Percentiles rank a stretch among this genome's conserved stretches.
Conservation (phyloP, 495 filamentous ascomycete genomes). For the Penicillium dipodomyicola region DNA sequence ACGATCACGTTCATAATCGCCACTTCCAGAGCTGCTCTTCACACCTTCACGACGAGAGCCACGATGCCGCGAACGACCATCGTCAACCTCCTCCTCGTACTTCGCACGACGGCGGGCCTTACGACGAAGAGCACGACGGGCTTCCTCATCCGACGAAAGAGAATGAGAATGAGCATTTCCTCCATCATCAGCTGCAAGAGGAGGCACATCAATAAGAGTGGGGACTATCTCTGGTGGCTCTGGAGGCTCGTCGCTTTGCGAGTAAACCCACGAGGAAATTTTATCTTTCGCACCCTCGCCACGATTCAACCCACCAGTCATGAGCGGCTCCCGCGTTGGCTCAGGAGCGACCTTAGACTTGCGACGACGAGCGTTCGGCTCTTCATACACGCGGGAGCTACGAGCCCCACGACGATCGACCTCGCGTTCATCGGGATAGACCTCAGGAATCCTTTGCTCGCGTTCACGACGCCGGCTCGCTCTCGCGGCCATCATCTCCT, state of each 20-base stretch:
- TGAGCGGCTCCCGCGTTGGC: slow-evolving; percentile 21
- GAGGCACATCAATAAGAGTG: slow-evolving; percentile 54
- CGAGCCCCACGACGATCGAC: slow-evolving; percentile 20
- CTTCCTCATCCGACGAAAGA: slow-evolving; percentile 45
- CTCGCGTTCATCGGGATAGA: slow-evolving; percentile 22
- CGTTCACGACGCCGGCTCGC: slow-evolving; percentile 37
- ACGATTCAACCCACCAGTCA: slow-evolving; percentile 28
- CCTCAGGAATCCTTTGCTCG: slow-evolving; percentile 27
- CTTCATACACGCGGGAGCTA: slow-evolving; percentile 28
- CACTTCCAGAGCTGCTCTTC: slow-evolving; percentile 44
- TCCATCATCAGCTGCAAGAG: slow-evolving; percentile 25
- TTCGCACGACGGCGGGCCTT: slow-evolving; percentile 39
- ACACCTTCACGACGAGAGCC: slow-evolving; percentile 33
- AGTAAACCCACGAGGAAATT: slow-evolving; percentile 60
- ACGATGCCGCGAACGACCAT: slow-evolving; percentile 31
- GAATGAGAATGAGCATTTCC: slow-evolving; percentile 37
- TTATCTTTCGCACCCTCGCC: slow-evolving; percentile 45
- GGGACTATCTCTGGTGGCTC: slow-evolving; percentile 56
- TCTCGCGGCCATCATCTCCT: slow-evolving; percentile 37
- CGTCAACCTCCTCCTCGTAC: slow-evolving; percentile 46
- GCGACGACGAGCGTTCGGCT: slow-evolving; percentile 33
- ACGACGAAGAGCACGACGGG: slow-evolving; percentile 36
- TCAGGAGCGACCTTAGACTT: slow-evolving; percentile 30
- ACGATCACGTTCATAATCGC: slow-evolving; percentile 45
- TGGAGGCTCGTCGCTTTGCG: slow-evolving; percentile 53